Base-by-base conservation (phyloP, 2,329 filamentous ascomycete species). In the Neonectria coccinea region DNA sequence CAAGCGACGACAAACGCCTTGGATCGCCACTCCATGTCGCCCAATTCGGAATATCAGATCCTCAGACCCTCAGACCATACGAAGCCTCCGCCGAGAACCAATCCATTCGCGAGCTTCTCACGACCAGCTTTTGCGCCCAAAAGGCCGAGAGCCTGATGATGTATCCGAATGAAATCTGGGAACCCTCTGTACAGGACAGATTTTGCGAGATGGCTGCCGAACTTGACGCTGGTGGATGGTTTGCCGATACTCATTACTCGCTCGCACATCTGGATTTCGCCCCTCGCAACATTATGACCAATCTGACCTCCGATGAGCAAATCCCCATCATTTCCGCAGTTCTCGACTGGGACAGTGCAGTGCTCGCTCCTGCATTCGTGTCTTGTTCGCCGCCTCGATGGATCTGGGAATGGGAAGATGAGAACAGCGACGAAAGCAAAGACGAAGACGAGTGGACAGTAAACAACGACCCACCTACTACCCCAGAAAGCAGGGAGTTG, bases 381-480 rank as follows among this genome's bases (percentile, higher is more conserved):
- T 33, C 55, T 2, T 57, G 55, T 41, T 14, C 18, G 3, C 55
- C 55, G 10, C 55, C 55, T 27, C 7, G 22, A 16, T 57, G 55
- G 55, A 39, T 57, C 11, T 57, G 55, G 44, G 55, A 44, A 16
- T 57, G 55, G 55, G 10, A 41, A 27, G 31, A 57, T n/a, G 6
- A 2, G 29, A 1, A 29, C 29, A 29, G 29, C 29, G 55, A 48
- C 4, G 55, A 57, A 7, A 42, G 50, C 0, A 44, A 57, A 29
- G 12, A 57, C 1, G 55, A 57, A 20, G 7, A 47, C 14, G 12
- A 2, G 84, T 81, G 0, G 80, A 76, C 2, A 90, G 77, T 9
- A 89, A 42, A 42, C n/a, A 18, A 39, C 14, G 14, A 27, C 5
- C 51, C 36, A 8, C 51, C 51, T 7, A 54, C 36, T 29, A 54